Conservation (phyloP, 1,284 basidiomycete species). For the Tranzscheliella williamsii region DNA sequence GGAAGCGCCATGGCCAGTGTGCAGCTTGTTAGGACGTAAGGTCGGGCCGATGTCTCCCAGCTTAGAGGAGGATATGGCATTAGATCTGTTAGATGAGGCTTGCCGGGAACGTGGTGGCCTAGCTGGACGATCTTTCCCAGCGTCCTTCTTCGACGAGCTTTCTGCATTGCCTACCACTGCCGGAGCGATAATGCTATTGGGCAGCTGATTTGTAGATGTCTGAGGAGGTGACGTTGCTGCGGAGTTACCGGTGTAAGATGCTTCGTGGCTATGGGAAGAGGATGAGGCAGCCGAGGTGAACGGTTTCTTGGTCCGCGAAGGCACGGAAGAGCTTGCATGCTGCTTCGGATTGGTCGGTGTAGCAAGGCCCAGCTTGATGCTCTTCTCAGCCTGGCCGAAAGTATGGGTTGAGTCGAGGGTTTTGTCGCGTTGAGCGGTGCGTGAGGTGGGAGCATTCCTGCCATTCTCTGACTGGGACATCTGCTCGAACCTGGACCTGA, state of each 20-base stretch:
- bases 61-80: slow-evolving; percentile 7
- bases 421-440: slow-evolving; percentile 6
- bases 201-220: too few species aligned
- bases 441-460: slow-evolving; percentile 1
- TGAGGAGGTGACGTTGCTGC: too few species aligned
- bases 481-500: slow-evolving; percentile 40
- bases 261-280: too few species aligned
- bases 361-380: slow-evolving; percentile 9
- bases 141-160: slow-evolving; percentile 1
- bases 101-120: slow-evolving; percentile 3
- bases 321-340: background rate
- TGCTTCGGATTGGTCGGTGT: background rate
- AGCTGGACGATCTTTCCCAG: background rate
- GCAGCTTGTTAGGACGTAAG: slow-evolving; percentile 6
- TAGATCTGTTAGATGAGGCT: slow-evolving; percentile 2
- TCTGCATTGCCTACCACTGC: too few species aligned
- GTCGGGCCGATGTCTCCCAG: slow-evolving; percentile 13
- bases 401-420: slow-evolving; percentile 25
- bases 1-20: slow-evolving; percentile 4
- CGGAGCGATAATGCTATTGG: too few species aligned
- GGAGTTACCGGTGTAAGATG: too few species aligned
- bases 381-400: slow-evolving; percentile 29
- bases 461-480: slow-evolving; percentile 35
- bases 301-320: slow-evolving; percentile 4
- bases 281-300: too few species aligned